Conservation (phyloP, 768 basidiomycete species). For the Termitomyces bulborhizus region DNA sequence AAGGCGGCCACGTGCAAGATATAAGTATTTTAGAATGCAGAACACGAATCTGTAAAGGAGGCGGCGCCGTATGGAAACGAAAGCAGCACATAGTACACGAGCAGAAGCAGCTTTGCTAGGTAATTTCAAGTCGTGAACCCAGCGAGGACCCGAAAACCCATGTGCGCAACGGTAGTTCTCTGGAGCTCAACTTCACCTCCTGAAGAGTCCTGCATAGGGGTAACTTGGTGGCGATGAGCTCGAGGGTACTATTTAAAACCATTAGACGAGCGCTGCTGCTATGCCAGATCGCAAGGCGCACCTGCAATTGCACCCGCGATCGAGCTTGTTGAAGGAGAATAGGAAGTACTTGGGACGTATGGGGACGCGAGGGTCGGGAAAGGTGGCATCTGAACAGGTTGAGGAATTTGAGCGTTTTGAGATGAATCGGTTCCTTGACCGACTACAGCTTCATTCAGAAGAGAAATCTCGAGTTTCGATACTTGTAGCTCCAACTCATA, state of each 20-base stretch:
- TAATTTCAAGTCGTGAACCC: neutral
- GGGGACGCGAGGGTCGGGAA: neutral
- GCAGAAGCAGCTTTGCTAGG: no score
- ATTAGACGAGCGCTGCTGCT: neutral
- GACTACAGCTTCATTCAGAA: conserved; percentile 3
- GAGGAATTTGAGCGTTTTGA: neutral
- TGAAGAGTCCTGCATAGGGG: neutral
- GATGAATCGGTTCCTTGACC: neutral
- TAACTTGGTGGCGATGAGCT: neutral
- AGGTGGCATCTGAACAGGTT: neutral
- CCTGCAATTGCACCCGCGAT: neutral
- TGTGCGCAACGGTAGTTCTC: neutral
- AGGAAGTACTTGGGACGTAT: neutral
- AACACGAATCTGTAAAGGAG: neutral
- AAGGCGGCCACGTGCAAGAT: neutral
- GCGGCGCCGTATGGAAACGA: neutral
- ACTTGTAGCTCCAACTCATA: conserved; percentile 8
- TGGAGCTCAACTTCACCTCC: neutral
- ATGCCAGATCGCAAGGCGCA: neutral
- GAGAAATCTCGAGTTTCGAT: conserved; percentile 5
- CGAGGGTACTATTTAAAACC: neutral
- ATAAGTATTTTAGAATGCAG: neutral
- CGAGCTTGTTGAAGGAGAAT: neutral
- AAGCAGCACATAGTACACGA: neutral
- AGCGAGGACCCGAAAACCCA: neutral